Percentiles rank a stretch among this genome's conserved stretches.
Conservation (phyloP, 129 eudicot species). For the sunflower (Helianthus annuus) region HanXRQr2.0-SUNRISE NC_035441.2:184731571-184732070, state of each 20-base stretch:
- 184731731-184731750: constrained; percentile 64
- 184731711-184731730: constrained; percentile 72
- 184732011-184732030: constrained; percentile 58
- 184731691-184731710: constrained; percentile 69
- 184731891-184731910: constrained; percentile 50
- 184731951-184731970: constrained; percentile 55
- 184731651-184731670: too few species aligned
- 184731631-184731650: too few species aligned
- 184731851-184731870: constrained; percentile 55
- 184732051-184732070: constrained; percentile 61
- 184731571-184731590: not conserved
- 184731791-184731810: constrained; percentile 82
- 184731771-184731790: constrained; percentile 81
- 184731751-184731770: constrained; percentile 72
- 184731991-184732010: constrained; percentile 72
- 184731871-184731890: constrained; percentile 55
- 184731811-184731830: constrained; percentile 83
- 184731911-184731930: constrained; percentile 48
- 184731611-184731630: too few species aligned
- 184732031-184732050: constrained; percentile 61
- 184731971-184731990: constrained; percentile 67
- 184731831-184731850: constrained; percentile 71
- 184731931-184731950: constrained; percentile 54
- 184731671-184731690: too few species aligned
- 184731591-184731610: too few species aligned